Evolutionary conservation across 2,329 filamentous ascomycete species (phyloP).

Genomic region (Dryadomyces quercivorus): DNA sequence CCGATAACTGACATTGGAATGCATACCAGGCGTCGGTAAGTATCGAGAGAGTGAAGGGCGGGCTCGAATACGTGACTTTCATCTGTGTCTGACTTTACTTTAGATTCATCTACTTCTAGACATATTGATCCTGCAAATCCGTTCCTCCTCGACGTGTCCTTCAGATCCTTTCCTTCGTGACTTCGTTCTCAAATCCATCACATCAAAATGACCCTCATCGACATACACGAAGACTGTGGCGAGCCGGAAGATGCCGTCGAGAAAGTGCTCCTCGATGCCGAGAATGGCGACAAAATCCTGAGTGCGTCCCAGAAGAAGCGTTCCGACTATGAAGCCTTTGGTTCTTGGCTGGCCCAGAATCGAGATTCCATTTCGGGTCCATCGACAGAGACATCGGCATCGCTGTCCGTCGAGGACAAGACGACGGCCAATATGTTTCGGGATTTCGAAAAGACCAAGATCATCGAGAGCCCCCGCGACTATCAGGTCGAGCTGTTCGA

Average conservation of each 20-base stretch:
- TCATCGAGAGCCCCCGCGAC: slow-evolving; percentile 69
- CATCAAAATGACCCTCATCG: too few relatives aligned
- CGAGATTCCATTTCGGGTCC: slow-evolving; percentile 19
- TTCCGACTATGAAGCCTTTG: slow-evolving; percentile 36
- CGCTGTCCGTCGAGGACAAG: slow-evolving; percentile 13
- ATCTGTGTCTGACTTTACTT: too few relatives aligned
- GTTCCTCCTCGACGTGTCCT: too few relatives aligned
- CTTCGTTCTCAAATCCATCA: too few relatives aligned
- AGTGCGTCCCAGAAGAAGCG: slow-evolving; percentile 33
- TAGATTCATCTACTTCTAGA: too few relatives aligned
- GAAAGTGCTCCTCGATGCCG: neutral
- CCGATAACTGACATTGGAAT: too few relatives aligned
- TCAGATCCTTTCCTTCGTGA: too few relatives aligned
- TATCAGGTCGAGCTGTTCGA: slow-evolving; percentile 92
- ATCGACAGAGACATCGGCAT: slow-evolving; percentile 14
- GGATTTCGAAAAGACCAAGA: slow-evolving; percentile 29
- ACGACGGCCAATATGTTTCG: slow-evolving; percentile 21
- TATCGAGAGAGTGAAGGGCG: too few relatives aligned
- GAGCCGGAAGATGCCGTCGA: neutral
- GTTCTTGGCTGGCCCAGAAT: slow-evolving; percentile 27
- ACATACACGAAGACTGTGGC: neutral
- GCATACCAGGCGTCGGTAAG: too few relatives aligned
- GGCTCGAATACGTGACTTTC: too few relatives aligned
- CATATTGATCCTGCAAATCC: too few relatives aligned
- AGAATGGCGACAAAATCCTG: neutral